Conservation (phyloP, 176 grass and related monocot species). For the Carex cristatella region DNA sequence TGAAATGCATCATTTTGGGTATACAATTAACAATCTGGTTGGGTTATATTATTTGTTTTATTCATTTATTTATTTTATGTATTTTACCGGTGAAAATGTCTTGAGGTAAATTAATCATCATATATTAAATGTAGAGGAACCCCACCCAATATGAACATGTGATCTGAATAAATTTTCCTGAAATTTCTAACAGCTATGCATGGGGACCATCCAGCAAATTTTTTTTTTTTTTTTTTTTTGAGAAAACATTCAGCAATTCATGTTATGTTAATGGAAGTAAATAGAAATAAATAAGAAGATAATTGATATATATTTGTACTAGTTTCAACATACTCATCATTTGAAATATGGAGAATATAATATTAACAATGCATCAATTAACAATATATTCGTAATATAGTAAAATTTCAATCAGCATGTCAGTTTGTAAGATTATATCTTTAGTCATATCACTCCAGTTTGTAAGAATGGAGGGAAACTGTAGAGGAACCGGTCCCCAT, state of each 20-base stretch:
- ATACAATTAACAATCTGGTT: neutral
- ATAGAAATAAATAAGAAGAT: neutral
- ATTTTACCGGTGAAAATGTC: neutral
- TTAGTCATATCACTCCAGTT: no score
- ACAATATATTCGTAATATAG: no score
- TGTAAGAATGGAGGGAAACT: no score
- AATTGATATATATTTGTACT: neutral
- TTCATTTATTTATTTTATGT: neutral
- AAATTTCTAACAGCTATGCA: neutral
- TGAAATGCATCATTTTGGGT: neutral
- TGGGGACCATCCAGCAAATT: neutral
- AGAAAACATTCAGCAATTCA: neutral
- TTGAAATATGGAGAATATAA: no score
- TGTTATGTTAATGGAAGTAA: neutral
- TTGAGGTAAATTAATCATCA: neutral
- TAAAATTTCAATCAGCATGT: no score
- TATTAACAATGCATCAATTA: no score
- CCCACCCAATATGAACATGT: neutral
- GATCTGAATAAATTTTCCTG: neutral
- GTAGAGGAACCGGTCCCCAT: no score
- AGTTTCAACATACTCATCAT: neutral
- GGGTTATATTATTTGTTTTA: neutral
- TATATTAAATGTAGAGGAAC: neutral
- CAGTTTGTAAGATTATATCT: no score
- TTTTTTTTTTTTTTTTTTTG: no score